Base-by-base conservation (phyloP, 495 filamentous ascomycete species). In the Cairneyella variabilis region DNA sequence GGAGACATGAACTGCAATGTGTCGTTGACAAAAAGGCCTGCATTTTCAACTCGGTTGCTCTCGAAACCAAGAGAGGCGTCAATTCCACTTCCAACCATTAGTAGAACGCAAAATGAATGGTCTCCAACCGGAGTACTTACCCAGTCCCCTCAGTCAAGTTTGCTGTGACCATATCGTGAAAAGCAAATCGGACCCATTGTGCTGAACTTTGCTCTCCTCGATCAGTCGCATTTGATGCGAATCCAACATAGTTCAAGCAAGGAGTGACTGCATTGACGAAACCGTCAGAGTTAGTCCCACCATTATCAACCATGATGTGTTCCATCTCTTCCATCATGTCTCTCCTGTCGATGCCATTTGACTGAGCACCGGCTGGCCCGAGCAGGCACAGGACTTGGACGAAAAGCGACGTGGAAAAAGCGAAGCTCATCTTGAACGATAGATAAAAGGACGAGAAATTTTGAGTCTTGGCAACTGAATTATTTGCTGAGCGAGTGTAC, bases 121-220 rank as follows among this genome's bases (percentile, higher is more conserved):
- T 8, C 14, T 8, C 8, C 8, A 34, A 8, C 8, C 8, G 30
- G 14, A 34, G 8, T 14, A 34, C n/a, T n/a, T 8, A 14, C 30
- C 30, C 30, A 34, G 30, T 14, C 14, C 30, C 30, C 3, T 36
- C 12, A 23, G 28, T 18, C 4, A 21, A 32, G 26, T 3, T 18
- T 43, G 9, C 51, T 47, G 66, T 68, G 3, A 64, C 51, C 42
- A 60, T 57, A 54, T 70, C 66, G 30, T 70, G 73, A 48, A 73
- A 75, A 25, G 69, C 66, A 17, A 66, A 71, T 26, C 72, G 59
- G 18, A 75, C 58, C 70, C 71, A 76, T 65, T 76, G 69, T 9
- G 73, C 71, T 3, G 73, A 61, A 7, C 54, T n/a, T 22, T 58
- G 50, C 18, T 57, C 30, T 26, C 60, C 60, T 26, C 17, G 14